Conservation (phyloP, 2,329 filamentous ascomycete species). For the Colletotrichum tamarilloi region DNA sequence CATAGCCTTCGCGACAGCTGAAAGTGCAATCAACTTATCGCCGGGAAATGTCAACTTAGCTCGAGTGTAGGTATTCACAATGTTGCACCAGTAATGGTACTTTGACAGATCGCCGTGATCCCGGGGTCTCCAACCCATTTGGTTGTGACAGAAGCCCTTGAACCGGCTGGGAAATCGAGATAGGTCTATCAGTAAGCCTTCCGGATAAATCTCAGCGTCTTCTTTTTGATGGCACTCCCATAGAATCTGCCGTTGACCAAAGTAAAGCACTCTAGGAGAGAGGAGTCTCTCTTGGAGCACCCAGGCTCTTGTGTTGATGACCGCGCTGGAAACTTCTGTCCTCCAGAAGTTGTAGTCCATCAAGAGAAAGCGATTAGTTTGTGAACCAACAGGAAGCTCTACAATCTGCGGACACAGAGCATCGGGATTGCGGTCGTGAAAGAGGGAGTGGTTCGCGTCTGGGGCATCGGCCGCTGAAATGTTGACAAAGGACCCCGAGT, state of each 20-base stretch:
- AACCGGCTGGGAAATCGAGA: background rate
- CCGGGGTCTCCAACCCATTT: background rate
- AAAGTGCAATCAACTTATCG: background rate
- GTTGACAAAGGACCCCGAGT: background rate
- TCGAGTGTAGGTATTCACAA: background rate
- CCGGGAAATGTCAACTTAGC: background rate
- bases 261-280: background rate
- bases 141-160: background rate
- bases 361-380: background rate
- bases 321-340: background rate
- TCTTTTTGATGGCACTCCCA: background rate
- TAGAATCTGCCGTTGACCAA: background rate
- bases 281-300: background rate
- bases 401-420: background rate
- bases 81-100: background rate
- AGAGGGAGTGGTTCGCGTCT: background rate
- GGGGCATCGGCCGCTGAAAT: background rate
- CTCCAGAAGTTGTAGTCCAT: background rate
- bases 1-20: background rate
- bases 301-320: background rate
- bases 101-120: background rate
- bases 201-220: background rate
- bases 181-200: background rate
- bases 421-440: background rate
- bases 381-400: background rate